Percentiles rank a stretch among this genome's conserved stretches.
These are phyloP conservation scores for Phytophthora sansomeana DNA, from an alignment of 352 stramenopile genomes.

Conservation along the genomic window DNA sequence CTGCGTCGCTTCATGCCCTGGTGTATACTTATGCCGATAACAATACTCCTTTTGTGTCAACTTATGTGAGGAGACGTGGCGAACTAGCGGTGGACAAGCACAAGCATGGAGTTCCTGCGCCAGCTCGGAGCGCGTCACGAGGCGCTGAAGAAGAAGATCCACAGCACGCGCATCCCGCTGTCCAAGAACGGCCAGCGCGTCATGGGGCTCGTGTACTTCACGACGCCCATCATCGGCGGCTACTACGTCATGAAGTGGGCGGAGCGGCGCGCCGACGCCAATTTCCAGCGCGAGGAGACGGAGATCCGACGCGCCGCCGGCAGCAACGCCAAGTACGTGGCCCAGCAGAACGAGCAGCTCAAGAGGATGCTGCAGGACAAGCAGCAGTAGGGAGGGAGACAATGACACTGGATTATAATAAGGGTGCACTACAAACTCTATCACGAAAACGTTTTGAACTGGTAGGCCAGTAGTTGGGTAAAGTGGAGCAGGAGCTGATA, in stretches of 20 bases:
- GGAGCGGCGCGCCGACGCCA: conserved; percentile 69
- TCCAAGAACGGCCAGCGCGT: conserved; percentile 84
- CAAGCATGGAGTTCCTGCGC: conserved; percentile 80
- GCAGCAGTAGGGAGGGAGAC: conserved; percentile 18
- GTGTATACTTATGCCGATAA: background rate
- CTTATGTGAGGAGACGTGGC: too few species aligned
- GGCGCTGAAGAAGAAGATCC: conserved; percentile 92
- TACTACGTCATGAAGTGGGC: conserved; percentile 95
- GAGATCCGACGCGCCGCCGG: conserved; percentile 70
- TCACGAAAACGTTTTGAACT: too few species aligned
- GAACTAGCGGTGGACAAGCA: background rate
- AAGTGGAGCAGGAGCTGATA: too few species aligned
- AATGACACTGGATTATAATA: background rate
- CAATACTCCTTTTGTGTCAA: background rate
- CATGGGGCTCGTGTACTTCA: conserved; percentile 94
- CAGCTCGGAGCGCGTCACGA: conserved; percentile 82
- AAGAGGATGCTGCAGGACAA: conserved; percentile 59
- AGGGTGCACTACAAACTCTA: too few species aligned
- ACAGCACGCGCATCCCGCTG: conserved; percentile 91
- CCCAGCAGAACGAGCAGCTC: conserved; percentile 78
- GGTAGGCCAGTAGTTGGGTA: too few species aligned
- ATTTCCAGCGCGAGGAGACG: conserved; percentile 79
- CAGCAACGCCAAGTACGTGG: conserved; percentile 53
- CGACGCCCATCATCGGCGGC: conserved; percentile 84
- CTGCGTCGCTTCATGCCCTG: conserved; percentile 15